Evolutionary conservation across 768 basidiomycete species (phyloP), one percentile per base, ranked within the genome.

Genomic region (Tephrocybe rancida): DNA sequence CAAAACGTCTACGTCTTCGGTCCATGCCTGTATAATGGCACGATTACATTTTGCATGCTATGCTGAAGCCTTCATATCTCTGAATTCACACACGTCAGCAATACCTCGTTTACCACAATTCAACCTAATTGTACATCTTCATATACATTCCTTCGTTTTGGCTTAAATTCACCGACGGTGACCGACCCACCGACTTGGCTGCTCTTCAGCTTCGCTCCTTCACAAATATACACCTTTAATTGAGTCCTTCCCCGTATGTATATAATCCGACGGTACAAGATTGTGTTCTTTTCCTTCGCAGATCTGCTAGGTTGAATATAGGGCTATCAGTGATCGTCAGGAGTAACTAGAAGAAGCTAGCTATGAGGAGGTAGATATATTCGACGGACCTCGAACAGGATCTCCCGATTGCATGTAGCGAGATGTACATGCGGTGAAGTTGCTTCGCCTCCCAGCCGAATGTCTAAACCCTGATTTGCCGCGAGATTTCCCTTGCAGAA

Each of bases 1-100:
- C 34, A n/a, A 29, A 45, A 26, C 16, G 32, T 38, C 39, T 35
- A 32, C 32, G 13, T 16, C 49, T 53, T 25, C 44, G 44, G 39
- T 43, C 44, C 41, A 44, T 43, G 54, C 58, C 57, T 53, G 60
- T 62, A 59, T 63, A 63, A 62, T 39, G 52, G 59, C 54, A 42
- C 16, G 10, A 41, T 41, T 44, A 42, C 41, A 45, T 29, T 41
- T 43, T 18, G 29, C 27, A 25, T 45, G 47, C 34, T 46, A 41
- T 58, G 55, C 48, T 43, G 45, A 47, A 41, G 43, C 44, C 48
- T 25, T 49, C 52, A 47, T 55, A 44, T 16, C 32, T 26, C 38
- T 19, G 21, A 53, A 35, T 52, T 52, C 30, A 44, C 52, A 58
- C 48, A 54, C 47, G 29, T 19, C 47, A 48, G 42, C 51, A 46